Evolutionary conservation across 78 protist species (phyloP).

Genomic region (Dictyostelium brefeldianum): DNA sequence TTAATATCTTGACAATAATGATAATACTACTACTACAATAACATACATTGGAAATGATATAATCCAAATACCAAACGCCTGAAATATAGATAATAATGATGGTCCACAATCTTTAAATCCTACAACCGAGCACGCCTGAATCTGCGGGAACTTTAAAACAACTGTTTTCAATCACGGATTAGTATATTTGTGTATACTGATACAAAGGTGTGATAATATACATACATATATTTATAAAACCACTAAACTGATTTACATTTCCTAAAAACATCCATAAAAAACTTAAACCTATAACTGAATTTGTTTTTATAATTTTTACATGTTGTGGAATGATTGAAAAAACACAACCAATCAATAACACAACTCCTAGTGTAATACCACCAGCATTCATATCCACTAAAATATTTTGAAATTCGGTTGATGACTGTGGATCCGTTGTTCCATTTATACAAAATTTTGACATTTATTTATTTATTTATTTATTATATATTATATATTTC

Average conservation of each 20-base stretch:
- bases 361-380: constrained; percentile 42
- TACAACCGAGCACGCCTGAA: constrained; percentile 34
- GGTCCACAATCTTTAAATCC: constrained; percentile 51
- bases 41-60: constrained; percentile 68
- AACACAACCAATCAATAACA: constrained; percentile 49
- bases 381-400: constrained; percentile 21
- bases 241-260: constrained; percentile 68
- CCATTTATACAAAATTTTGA: constrained; percentile 71
- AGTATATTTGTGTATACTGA: not conserved
- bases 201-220: not conserved
- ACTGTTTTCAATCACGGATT: not conserved
- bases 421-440: constrained; percentile 16
- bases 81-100: constrained; percentile 55
- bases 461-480: no score
- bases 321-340: constrained; percentile 78
- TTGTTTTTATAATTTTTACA: constrained; percentile 44
- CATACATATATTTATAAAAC: constrained; percentile 61
- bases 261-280: constrained; percentile 78
- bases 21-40: not conserved
- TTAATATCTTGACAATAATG: not conserved
- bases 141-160: constrained; percentile 66
- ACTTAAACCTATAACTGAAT: constrained; percentile 56
- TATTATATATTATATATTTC: no score
- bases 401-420: constrained; percentile 10
- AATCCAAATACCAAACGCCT: constrained; percentile 53